Percentiles rank a stretch among this genome's conserved stretches.
phyloP scores from a whole-genome alignment of 1,284 basidiomycete species.

The Schizophyllum commune region DNA sequence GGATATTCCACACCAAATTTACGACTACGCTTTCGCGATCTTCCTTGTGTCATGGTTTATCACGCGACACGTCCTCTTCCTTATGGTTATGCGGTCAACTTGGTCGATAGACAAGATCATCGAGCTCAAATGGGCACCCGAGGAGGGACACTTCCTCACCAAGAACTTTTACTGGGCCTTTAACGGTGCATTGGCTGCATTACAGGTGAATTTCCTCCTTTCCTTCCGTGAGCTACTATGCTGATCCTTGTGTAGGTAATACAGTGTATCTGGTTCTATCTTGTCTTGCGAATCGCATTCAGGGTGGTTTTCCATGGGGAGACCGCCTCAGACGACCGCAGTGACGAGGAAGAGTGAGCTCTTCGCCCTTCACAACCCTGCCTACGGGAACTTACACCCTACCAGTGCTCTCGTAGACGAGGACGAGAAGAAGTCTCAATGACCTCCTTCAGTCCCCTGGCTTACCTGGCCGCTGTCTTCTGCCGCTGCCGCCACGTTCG shows the following conservation, averaged over 20 bases:
- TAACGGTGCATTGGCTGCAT: conserved; percentile 43
- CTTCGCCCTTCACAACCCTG: not conserved
- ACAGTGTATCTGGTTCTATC: conserved; percentile 79
- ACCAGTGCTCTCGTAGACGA: conserved; percentile 8
- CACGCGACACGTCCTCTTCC: conserved; percentile 78
- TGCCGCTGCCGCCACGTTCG: no score
- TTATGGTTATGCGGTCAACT: conserved; percentile 58
- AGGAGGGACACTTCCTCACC: conserved; percentile 51
- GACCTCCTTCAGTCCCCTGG: not conserved
- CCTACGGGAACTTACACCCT: not conserved
- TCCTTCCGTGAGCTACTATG: conserved; percentile 10
- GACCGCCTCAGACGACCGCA: conserved; percentile 79
- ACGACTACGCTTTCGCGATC: conserved; percentile 72
- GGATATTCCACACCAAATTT: conserved; percentile 48
- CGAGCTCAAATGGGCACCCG: conserved; percentile 51
- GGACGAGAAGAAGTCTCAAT: conserved; percentile 17
- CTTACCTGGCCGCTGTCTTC: not conserved
- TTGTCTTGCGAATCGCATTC: conserved; percentile 79
- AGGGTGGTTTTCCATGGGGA: conserved; percentile 67
- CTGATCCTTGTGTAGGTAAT: conserved; percentile 41
- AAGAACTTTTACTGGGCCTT: conserved; percentile 41
- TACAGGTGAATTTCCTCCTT: conserved; percentile 46
- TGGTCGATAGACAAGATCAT: conserved; percentile 41
- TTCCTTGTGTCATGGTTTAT: conserved; percentile 89
- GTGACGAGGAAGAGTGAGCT: conserved; percentile 71